A percentile compares a stretch with the other conserved stretches of the same genome.
Evolutionary conservation across 257 asterid species (phyloP).

Genomic region (Primulina tabacum): DNA sequence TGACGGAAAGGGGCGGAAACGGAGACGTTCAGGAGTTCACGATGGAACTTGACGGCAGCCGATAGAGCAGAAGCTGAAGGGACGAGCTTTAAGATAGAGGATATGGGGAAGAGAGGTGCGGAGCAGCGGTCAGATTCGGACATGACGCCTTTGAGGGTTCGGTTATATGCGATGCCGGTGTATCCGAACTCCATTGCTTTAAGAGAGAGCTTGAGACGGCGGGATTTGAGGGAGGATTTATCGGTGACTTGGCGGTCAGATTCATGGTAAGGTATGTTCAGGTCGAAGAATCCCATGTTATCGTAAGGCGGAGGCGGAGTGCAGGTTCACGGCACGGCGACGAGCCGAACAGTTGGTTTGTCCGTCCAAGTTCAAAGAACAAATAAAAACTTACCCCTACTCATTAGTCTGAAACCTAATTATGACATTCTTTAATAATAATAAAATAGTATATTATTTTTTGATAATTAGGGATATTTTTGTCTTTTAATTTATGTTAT

Average conservation of each 20-base stretch:
- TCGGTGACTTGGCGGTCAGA: slow-evolving; percentile 58
- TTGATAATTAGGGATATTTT: too few relatives aligned
- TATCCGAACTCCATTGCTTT: slow-evolving; percentile 84
- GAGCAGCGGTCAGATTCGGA: slow-evolving; percentile 79
- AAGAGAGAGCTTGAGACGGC: slow-evolving; percentile 62
- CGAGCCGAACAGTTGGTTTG: background rate
- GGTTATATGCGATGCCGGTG: slow-evolving; percentile 81
- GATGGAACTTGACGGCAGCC: slow-evolving; percentile 59
- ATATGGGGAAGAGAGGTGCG: slow-evolving; percentile 51
- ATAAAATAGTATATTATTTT: too few relatives aligned
- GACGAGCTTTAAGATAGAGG: slow-evolving; percentile 46
- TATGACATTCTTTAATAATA: too few relatives aligned
- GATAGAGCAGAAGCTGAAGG: slow-evolving; percentile 49
- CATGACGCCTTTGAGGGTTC: slow-evolving; percentile 76
- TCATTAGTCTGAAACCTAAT: too few relatives aligned
- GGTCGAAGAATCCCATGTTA: slow-evolving; percentile 78
- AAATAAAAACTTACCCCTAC: background rate
- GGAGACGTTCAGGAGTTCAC: slow-evolving; percentile 57
- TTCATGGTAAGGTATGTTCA: slow-evolving; percentile 68
- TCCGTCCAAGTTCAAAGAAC: background rate
- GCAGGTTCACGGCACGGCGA: slow-evolving; percentile 16
- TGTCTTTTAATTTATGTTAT: too few relatives aligned
- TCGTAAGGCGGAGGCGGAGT: background rate
- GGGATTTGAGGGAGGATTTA: slow-evolving; percentile 49
- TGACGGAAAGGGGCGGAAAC: slow-evolving; percentile 74